Evolutionary conservation across 176 grass and related monocot species (phyloP).

Genomic region (Phyllostachys edulis): DNA sequence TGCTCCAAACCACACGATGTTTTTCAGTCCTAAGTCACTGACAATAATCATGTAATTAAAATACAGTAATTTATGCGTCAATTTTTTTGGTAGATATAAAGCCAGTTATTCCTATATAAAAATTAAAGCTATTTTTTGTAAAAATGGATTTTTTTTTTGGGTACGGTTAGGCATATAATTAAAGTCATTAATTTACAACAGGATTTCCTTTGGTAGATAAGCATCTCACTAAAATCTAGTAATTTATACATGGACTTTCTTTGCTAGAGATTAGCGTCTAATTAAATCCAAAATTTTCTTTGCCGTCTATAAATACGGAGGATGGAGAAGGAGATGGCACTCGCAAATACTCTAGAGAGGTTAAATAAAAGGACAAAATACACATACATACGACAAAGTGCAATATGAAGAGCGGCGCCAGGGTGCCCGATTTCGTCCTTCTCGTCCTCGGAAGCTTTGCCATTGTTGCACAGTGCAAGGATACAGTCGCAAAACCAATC

Average conservation of each 20-base stretch:
- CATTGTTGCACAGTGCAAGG: background rate
- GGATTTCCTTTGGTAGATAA: background rate
- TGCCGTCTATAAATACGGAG: background rate
- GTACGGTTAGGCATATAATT: background rate
- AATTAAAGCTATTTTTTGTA: too few relatives aligned
- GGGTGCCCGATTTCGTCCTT: background rate
- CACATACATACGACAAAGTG: too few relatives aligned
- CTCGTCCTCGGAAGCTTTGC: background rate
- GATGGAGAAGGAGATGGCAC: background rate
- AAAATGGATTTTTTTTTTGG: background rate
- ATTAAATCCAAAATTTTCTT: background rate
- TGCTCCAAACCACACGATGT: too few relatives aligned
- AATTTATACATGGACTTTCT: background rate
- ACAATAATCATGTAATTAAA: too few relatives aligned
- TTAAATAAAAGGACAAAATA: too few relatives aligned
- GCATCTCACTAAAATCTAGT: background rate
- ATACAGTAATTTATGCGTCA: too few relatives aligned
- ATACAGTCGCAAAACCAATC: too few relatives aligned
- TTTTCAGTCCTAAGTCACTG: too few relatives aligned
- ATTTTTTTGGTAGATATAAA: too few relatives aligned
- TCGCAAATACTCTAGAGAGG: too few relatives aligned
- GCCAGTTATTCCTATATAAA: too few relatives aligned
- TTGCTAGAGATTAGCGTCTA: background rate
- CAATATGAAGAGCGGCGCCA: background rate
- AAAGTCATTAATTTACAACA: background rate